Conservation (phyloP, 768 basidiomycete genomes). For the Suillus paluster region DNA sequence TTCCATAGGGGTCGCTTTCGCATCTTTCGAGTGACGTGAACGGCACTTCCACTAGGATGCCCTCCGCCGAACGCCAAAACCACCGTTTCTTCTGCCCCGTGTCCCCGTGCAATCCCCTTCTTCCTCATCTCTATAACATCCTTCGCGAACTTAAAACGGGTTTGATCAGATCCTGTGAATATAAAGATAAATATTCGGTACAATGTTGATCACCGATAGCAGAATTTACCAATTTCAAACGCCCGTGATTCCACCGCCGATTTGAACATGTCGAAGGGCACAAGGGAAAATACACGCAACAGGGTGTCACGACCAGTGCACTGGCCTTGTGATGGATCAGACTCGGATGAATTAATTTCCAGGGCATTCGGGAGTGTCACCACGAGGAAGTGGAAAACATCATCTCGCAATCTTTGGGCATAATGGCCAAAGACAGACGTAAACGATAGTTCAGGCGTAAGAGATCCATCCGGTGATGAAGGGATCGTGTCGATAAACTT, state of each 20-base stretch:
- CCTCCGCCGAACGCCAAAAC: constrained; percentile 86
- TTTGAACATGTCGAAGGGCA: constrained; percentile 91
- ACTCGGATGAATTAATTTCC: constrained; percentile 51
- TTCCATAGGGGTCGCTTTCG: constrained; percentile 83
- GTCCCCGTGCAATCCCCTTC: constrained; percentile 70
- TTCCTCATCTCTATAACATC: constrained; percentile 86
- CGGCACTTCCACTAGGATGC: constrained; percentile 69
- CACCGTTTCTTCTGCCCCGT: constrained; percentile 85
- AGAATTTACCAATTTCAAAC: constrained; percentile 73
- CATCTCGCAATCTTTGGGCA: constrained; percentile 74
- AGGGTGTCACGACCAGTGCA: constrained; percentile 69
- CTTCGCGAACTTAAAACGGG: constrained; percentile 91
- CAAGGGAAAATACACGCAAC: constrained; percentile 73
- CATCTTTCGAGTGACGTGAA: constrained; percentile 87
- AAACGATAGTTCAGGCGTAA: constrained; percentile 47
- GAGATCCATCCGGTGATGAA: constrained; percentile 49
- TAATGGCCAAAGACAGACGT: constrained; percentile 76
- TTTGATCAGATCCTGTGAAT: constrained; percentile 74
- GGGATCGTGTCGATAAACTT: constrained; percentile 71
- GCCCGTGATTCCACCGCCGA: constrained; percentile 76
- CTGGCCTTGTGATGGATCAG: constrained; percentile 40
- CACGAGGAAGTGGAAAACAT: constrained; percentile 79
- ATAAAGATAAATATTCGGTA: constrained; percentile 19
- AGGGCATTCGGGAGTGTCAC: constrained; percentile 71
- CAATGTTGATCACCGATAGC: constrained; percentile 10